A percentile compares a stretch with the other conserved stretches of the same genome.
These are phyloP conservation scores for Chalciporus chontae DNA, from an alignment of 768 basidiomycete species.

Conservation along the genomic window DNA sequence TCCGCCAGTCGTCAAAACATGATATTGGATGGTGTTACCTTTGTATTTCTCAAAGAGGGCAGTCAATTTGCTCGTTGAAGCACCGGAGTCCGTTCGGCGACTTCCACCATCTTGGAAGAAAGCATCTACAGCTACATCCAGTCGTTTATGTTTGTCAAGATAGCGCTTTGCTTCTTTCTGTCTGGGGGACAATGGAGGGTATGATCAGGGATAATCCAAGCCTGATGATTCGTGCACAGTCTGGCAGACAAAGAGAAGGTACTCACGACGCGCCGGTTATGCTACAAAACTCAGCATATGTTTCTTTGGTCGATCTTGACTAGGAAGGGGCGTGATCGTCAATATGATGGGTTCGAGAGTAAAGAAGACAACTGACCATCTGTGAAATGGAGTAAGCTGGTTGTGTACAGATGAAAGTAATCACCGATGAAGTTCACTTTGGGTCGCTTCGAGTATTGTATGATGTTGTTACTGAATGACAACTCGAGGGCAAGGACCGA, in stretches of 20 bases:
- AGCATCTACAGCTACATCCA: constrained; percentile 72
- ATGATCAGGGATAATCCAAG: constrained; percentile 1
- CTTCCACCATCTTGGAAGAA: constrained; percentile 51
- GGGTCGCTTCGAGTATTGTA: not conserved
- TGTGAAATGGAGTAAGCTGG: not conserved
- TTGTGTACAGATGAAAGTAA: not conserved
- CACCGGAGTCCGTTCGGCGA: constrained; percentile 17
- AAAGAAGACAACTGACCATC: constrained; percentile 23
- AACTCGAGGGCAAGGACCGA: not conserved
- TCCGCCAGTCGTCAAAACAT: no score
- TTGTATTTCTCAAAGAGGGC: constrained; percentile 66
- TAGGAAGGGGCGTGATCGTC: constrained; percentile 4
- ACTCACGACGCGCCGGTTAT: constrained; percentile 74
- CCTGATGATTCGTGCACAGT: not conserved
- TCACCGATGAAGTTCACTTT: not conserved
- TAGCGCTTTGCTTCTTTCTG: constrained; percentile 60
- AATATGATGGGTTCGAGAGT: not conserved
- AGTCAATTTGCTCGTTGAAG: constrained; percentile 53
- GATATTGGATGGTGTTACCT: constrained; percentile 37
- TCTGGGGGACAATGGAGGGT: constrained; percentile 19
- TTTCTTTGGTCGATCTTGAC: constrained; percentile 37
- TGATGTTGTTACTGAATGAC: not conserved
- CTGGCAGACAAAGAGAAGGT: not conserved
- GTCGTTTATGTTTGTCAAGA: constrained; percentile 63
- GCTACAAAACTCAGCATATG: constrained; percentile 54